Evolutionary conservation across 1,284 basidiomycete species (phyloP).

Genomic region (Anthracocystis walkeri): DNA sequence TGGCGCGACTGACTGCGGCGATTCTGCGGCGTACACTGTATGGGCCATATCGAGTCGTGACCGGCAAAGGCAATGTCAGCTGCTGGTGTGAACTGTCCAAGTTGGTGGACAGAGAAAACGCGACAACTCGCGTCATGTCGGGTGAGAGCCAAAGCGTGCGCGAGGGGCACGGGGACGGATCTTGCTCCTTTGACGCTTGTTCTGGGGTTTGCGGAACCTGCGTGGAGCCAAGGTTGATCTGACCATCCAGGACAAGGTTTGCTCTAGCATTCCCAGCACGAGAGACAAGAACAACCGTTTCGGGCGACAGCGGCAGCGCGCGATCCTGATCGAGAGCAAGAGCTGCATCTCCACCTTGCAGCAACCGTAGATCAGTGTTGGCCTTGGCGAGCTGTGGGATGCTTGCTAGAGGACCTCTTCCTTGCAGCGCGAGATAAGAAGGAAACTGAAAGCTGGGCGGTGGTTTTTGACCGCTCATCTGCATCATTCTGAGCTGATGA

Average conservation of each 20-base stretch:
- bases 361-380: slow-evolving; percentile 23
- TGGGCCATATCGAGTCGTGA: slow-evolving; percentile 18
- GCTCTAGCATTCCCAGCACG: neutral
- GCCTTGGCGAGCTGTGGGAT: slow-evolving; percentile 20
- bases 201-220: slow-evolving; percentile 1
- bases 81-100: slow-evolving; percentile 5
- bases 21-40: slow-evolving; percentile 10
- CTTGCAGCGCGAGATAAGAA: slow-evolving; percentile 30
- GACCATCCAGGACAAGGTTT: slow-evolving; percentile 38
- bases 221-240: slow-evolving; percentile 22
- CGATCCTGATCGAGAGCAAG: slow-evolving; percentile 14
- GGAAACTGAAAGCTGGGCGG: slow-evolving; percentile 32
- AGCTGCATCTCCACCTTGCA: slow-evolving; percentile 24
- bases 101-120: neutral
- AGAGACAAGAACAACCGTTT: slow-evolving; percentile 31
- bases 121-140: slow-evolving; percentile 17
- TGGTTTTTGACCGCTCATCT: slow-evolving; percentile 48
- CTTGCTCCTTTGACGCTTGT: neutral
- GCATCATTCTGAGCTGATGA: slow-evolving; percentile 51
- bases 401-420: slow-evolving; percentile 23
- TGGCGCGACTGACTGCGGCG: slow-evolving; percentile 22
- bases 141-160: slow-evolving; percentile 13
- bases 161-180: neutral
- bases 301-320: slow-evolving; percentile 26
- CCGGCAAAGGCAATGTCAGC: slow-evolving; percentile 14